phyloP scores from a whole-genome alignment of 345 rosid species.

The Cardamine resedifolia region DNA sequence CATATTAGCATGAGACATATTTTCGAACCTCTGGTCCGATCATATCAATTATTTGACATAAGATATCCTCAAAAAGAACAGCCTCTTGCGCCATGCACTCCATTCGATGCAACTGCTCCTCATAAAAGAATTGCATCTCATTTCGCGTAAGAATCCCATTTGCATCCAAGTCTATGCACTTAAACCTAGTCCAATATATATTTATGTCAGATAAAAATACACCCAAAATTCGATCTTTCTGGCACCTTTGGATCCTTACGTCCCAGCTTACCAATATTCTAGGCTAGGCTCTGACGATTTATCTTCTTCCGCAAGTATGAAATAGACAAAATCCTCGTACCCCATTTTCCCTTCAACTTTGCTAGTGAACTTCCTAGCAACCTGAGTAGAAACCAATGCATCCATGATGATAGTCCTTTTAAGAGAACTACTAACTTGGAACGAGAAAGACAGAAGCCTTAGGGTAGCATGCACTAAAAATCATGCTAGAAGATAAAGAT shows the following conservation, averaged over 20 bases:
- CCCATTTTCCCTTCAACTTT: constrained; percentile 94
- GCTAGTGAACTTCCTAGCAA: constrained; percentile 84
- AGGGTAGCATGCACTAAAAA: not conserved
- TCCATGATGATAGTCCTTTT: not conserved
- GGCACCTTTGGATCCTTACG: not conserved
- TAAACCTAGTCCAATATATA: constrained; percentile 60
- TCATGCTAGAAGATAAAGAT: not conserved
- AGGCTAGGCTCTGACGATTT: constrained; percentile 96
- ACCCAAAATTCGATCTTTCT: not conserved
- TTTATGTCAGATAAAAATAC: constrained; percentile 29
- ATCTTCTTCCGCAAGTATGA: constrained; percentile 95
- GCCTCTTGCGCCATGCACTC: constrained; percentile 99
- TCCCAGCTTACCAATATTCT: constrained; percentile 73
- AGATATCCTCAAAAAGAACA: constrained; percentile 91
- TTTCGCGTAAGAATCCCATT: constrained; percentile 84
- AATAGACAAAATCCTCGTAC: constrained; percentile 95
- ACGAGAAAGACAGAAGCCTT: not conserved
- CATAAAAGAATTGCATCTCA: constrained; percentile 90
- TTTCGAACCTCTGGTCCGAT: constrained; percentile 79
- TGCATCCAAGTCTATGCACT: constrained; percentile 92
- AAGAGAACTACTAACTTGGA: not conserved
- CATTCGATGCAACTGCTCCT: constrained; percentile 98
- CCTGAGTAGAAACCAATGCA: constrained; percentile 41
- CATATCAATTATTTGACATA: constrained; percentile 97
- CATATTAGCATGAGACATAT: constrained; percentile 12